Base-by-base conservation (phyloP, 331 rosid species). In the Erythrophleum ivorense region DNA sequence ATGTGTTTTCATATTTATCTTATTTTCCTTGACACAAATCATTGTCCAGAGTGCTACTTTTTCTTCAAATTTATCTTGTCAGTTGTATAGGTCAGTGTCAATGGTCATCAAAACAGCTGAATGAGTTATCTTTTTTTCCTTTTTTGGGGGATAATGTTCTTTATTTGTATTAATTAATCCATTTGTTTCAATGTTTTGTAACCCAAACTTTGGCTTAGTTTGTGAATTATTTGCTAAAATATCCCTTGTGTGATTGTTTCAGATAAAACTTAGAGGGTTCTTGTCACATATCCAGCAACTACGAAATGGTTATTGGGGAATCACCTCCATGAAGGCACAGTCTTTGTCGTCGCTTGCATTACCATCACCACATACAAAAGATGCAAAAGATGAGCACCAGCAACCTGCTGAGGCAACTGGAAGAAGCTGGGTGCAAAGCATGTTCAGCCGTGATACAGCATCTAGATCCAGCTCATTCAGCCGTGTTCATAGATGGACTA, bases 371-470 rank as follows among this genome's bases (percentile, higher is more conserved):
- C 97, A 78, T 83, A 76, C 95, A 81, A 94, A 88, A 83, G 93
- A 92, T 75, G 75, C 84, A 70, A 84, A 83, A 49, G 98, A 87
- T 85, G 98, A 91, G 78, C 86, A 82, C 86, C 99, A 90, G 88
- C 98, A 89, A 84, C 94, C 94, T 55, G 88, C 97, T 5, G 98
- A 95, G 92, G 98, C 91, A 84, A 86, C 98, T 76, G 98, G 99
- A 83, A 91, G 99, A 89, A 95, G 88, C 91, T 95, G 98, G 99
- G 98, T 93, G 73, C 99, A 95, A 73, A 95, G 99, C 88, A 92
- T 95, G 99, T 95, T 95, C 90, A 91, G 87, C 91, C 84, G 94
- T 86, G 97, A 91, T 48, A 75, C 91, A 78, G 43, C 98, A 73
- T 78, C 94, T 78, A 89, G 94, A 84, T 60, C 97, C 45, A 87